Base-by-base conservation (phyloP, 1,139 yeast species). In the Suhomyces wounanorum region DNA sequence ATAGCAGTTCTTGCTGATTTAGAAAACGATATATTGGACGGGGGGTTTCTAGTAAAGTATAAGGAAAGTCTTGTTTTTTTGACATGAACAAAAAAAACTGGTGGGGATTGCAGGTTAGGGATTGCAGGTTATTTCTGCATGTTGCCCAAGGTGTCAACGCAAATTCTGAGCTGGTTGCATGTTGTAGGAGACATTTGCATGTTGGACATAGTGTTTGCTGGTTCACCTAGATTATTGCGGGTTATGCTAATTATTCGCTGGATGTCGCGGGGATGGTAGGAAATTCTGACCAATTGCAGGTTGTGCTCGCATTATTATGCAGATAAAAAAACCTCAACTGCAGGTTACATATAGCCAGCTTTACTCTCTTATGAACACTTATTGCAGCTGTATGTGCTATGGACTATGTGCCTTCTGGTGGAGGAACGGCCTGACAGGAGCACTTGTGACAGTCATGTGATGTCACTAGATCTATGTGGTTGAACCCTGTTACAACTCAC, bases 91-190 rank as follows among this genome's bases (percentile, higher is more conserved):
- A 44, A 44, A 44, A 44, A 33, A 44, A 31, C 16, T 43, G 23
- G 40, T 30, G 45, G 31, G 16, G 31, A 17, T 38, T 47, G 43
- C 50, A 40, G 50, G 37, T 38, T 42, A 40, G 21, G 14, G 14
- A 11, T 31, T 31, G 35, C 35, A 31, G 35, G 37, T 33, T 33
- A 33, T 30, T 30, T 30, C 33, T 30, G 33, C 33, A 30, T 30
- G 33, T 30, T 30, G 5, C 5, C 8, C 8, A 11, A 4, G n/a
- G 33, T 30, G 13, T 11, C 31, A 21, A 21, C 31, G 10, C 9
- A 5, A 28, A 9, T 30, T 4, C 6, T 6, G 6, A 4, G 23
- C 23, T 3, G 23, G 6, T 30, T 30, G 33, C n/a, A 30, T 13
- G 33, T 30, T 30, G 33, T 8, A 26, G 10, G 8, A 9, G 30